Percentiles rank a stretch among this genome's conserved stretches.
Evolutionary conservation across 148 eudicot genomes (phyloP).

Genomic region (Polygonum aviculare): DNA sequence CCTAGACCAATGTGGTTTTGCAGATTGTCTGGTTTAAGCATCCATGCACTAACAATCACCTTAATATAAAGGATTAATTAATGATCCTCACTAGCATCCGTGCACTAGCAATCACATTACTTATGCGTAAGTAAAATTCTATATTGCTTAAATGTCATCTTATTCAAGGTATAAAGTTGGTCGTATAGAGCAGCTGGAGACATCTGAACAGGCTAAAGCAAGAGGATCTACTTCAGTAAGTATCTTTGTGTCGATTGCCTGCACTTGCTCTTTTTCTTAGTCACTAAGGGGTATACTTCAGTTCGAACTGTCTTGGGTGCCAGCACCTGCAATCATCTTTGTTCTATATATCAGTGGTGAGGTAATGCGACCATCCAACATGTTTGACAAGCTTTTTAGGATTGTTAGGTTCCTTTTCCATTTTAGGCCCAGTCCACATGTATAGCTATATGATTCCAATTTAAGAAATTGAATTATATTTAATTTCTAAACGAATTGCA

Average conservation of each 20-base stretch:
- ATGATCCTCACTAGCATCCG: background rate
- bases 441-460: background rate
- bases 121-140: background rate
- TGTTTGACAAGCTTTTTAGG: background rate
- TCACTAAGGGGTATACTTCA: background rate
- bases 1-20: background rate
- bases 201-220: slow-evolving; percentile 89
- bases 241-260: slow-evolving; percentile 1
- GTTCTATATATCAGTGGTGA: background rate
- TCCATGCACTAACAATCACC: background rate
- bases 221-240: slow-evolving; percentile 85
- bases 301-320: background rate
- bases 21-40: background rate
- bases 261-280: background rate
- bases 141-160: background rate
- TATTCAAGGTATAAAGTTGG: slow-evolving; percentile 92
- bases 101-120: background rate
- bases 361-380: background rate
- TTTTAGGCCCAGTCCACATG: slow-evolving; percentile 1
- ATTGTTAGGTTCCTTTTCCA: background rate
- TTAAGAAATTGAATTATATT: background rate
- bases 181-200: slow-evolving; percentile 86
- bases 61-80: background rate
- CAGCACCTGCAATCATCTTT: background rate
- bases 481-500: background rate